Evolutionary conservation across 1,284 basidiomycete species (phyloP).

Genomic region (Cystobasidiaceae sp.): DNA sequence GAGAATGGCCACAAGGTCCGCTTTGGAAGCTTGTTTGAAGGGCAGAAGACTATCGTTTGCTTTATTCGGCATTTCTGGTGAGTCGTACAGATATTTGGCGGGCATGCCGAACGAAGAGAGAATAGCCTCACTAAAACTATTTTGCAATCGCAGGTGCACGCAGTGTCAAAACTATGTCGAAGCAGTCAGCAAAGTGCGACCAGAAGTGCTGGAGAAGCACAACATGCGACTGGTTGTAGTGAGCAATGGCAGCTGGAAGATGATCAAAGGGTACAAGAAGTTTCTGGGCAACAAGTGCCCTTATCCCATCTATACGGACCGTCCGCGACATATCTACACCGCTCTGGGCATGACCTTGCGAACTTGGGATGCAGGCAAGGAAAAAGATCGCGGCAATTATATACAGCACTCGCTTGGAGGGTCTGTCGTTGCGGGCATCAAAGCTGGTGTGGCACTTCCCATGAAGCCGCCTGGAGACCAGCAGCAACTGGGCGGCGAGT

Average conservation of each 20-base stretch:
- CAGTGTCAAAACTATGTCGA: conserved; percentile 55
- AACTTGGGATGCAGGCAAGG: conserved; percentile 19
- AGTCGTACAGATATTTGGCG: not conserved
- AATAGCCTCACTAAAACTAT: conserved; percentile 41
- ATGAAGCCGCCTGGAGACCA: conserved; percentile 28
- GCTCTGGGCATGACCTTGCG: conserved; percentile 53
- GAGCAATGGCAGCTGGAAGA: conserved; percentile 60
- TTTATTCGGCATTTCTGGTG: conserved; percentile 54
- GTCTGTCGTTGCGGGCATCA: not conserved
- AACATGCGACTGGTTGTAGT: conserved; percentile 54
- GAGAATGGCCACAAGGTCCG: conserved; percentile 29
- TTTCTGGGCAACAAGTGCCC: conserved; percentile 29
- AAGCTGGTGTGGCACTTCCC: conserved; percentile 4
- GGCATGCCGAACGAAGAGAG: conserved; percentile 49
- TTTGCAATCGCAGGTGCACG: not conserved
- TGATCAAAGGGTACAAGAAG: conserved; percentile 54
- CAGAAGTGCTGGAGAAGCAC: conserved; percentile 51
- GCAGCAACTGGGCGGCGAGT: conserved; percentile 41
- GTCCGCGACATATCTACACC: conserved; percentile 54
- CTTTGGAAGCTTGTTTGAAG: conserved; percentile 39
- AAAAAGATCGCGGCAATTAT: conserved; percentile 8
- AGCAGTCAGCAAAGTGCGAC: conserved; percentile 51
- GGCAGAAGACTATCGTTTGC: conserved; percentile 56
- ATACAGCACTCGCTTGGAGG: conserved; percentile 21
- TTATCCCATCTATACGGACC: conserved; percentile 56